Conservation (phyloP, 371 early-diverging fungal genomes). For the Mortierella sp. region DNA sequence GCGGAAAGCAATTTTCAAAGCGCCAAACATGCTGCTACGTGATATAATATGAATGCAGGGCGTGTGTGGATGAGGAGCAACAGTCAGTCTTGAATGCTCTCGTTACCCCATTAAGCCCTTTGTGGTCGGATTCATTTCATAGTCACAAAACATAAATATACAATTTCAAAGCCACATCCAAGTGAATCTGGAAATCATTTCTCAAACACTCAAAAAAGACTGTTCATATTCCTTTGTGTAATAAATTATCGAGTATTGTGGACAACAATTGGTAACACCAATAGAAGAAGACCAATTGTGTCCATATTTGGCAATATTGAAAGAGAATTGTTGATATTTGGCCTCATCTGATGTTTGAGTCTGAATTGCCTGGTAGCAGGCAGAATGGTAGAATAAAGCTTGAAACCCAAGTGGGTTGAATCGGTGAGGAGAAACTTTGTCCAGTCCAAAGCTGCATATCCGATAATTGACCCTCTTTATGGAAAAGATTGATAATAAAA, state of each 20-base stretch:
- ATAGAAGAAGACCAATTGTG: background rate
- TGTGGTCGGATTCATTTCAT: background rate
- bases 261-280: too few species aligned
- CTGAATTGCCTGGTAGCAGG: too few species aligned
- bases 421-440: too few species aligned
- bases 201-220: too few species aligned
- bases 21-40: constrained; percentile 33
- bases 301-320: background rate
- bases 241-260: background rate
- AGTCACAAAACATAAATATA: constrained; percentile 6
- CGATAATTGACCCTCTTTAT: too few species aligned
- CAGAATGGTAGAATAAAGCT: too few species aligned
- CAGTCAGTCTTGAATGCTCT: background rate
- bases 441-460: too few species aligned
- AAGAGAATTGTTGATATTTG: background rate
- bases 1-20: constrained; percentile 39
- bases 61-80: background rate
- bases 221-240: too few species aligned
- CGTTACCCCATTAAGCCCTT: background rate
- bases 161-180: background rate
- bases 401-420: too few species aligned
- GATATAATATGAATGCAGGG: background rate
- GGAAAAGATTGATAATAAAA: too few species aligned
- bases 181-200: too few species aligned
- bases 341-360: background rate